These are phyloP conservation scores for Phytophthora sp. DNA, from an alignment of 352 stramenopile genomes.

Conservation along the genomic window DNA sequence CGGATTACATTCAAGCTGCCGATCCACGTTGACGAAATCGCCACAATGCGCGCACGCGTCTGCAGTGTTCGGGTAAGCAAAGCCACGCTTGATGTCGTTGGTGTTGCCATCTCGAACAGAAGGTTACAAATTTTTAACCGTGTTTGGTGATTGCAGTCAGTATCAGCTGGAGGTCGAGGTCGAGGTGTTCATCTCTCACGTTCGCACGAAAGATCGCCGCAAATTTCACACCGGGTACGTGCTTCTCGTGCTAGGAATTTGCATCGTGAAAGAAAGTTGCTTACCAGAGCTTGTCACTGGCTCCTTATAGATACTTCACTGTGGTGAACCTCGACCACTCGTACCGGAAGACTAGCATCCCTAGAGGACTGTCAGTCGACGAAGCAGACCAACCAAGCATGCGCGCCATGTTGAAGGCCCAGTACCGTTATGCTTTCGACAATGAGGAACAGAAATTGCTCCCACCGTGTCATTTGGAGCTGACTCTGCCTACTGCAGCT, in stretches of 20 bases:
- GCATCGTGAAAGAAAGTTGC: background rate
- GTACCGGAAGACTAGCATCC: conserved; percentile 51
- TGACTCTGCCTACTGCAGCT: conserved; percentile 1
- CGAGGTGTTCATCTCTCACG: conserved; percentile 65
- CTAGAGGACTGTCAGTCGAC: conserved; percentile 51
- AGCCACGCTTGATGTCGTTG: background rate
- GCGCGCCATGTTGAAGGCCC: conserved; percentile 64
- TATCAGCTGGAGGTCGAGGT: conserved; percentile 69
- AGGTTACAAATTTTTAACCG: too few species aligned
- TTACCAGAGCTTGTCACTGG: background rate
- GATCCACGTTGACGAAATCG: conserved; percentile 62
- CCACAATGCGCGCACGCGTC: conserved; percentile 61
- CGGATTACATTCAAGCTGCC: conserved; percentile 75
- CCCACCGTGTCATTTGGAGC: conserved; percentile 41
- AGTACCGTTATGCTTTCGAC: conserved; percentile 69
- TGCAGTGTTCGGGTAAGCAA: conserved; percentile 54
- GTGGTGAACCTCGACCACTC: conserved; percentile 61
- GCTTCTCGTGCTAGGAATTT: background rate
- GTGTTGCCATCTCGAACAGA: too few species aligned
- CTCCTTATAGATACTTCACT: conserved; percentile 52
- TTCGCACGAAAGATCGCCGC: conserved; percentile 24
- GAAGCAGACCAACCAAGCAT: conserved; percentile 64
- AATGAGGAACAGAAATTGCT: conserved; percentile 55
- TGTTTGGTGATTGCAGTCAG: conserved; percentile 27
- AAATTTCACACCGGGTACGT: conserved; percentile 10